Base-by-base conservation (phyloP, 2,329 filamentous ascomycete species). In the Hypoxylon sp. region DNA sequence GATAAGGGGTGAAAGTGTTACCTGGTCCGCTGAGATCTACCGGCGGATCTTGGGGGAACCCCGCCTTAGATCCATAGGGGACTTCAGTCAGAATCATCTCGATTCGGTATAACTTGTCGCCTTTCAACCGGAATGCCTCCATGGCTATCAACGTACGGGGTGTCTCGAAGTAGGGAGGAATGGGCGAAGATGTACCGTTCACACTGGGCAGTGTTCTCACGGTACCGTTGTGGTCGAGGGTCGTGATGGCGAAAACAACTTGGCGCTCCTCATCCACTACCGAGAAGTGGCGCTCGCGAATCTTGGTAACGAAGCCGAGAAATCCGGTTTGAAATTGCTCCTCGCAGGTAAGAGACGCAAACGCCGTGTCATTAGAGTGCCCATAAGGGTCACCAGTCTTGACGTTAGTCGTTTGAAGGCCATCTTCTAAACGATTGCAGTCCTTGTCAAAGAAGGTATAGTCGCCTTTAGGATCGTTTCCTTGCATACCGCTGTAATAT, bases 291-390 rank as follows among this genome's bases (percentile, higher is more conserved):
- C 70, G 70, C 52, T 70, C 73, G 42, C 70, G 67, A 29, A 72
- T 73, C 31, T 50, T 62, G 8, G 73, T 73, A 21, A 74, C 72
- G 32, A 73, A 74, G 0, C 72, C 73, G 13, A 74, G 68, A 56
- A 74, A 74, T 4, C 73, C 73, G 3, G 72, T 74, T 57, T 73
- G 73, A 58, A 74, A 73, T 24, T 74, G 72, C 29, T 70, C 71
- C 52, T 69, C 68, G 54, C 68, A 74, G 15, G 54, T 70, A 13
- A 74, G 68, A 2, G 71, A 69, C 6, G 69, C 69, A 44, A 74
- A 74, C 7, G 57, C 60, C 2, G 72, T 74, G 58, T 74, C 71
- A 44, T 74, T 74, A n/a, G 68, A 73, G 56, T 73, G 72, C 6
- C 72, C 72, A 21, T 74, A 73, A 7, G 72, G 64, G 24, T 69